Evolutionary conservation across 306 rosid species (phyloP), one percentile per base, ranked within the genome.

Genomic region (Cicer arietinum): DNA sequence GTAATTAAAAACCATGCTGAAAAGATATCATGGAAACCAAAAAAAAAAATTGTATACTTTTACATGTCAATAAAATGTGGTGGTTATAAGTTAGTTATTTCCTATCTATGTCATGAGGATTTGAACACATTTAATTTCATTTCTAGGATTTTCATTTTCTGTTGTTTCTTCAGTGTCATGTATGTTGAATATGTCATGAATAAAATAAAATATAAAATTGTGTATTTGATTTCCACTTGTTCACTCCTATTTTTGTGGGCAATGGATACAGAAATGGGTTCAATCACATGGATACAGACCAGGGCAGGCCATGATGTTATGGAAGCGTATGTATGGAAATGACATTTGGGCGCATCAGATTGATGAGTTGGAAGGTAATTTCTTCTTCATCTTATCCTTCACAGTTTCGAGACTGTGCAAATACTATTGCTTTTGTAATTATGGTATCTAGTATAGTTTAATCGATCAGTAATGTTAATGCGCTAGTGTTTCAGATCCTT

Each of bases 231-330:
- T 78, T 64, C 7, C 25, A 39, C 42, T 60, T 77, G 13, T 71
- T 69, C 43, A 60, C 16, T 67, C 51, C 25, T 54, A 46, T 6
- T 51, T 41, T 58, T 67, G 61, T 65, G 57, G 20, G 67, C 68
- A 61, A 35, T 67, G 41, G 56, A 54, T 48, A 22, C 81, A 93
- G 97, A 84, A 84, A 83, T 93, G 98, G 98, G 97, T 91, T 84
- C 91, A 85, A 71, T 87, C 88, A 45, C 90, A 70, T 72, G 98
- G 97, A 57, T 93, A 81, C 76, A 84, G 96, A 54, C 92, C 96
- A 48, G 98, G 96, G 10, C 98, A 93, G 79, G 97, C 96, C 68
- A 79, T 93, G 80, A 91, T 93, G 96, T 84, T 93, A 46, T 93
- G 98, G 98, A 93, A 88, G 80, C 96, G 96, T 53, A 79, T 91